These are phyloP conservation scores for Colletotrichum sp. DNA, from an alignment of 2,329 filamentous ascomycete species.

Conservation along the genomic window DNA sequence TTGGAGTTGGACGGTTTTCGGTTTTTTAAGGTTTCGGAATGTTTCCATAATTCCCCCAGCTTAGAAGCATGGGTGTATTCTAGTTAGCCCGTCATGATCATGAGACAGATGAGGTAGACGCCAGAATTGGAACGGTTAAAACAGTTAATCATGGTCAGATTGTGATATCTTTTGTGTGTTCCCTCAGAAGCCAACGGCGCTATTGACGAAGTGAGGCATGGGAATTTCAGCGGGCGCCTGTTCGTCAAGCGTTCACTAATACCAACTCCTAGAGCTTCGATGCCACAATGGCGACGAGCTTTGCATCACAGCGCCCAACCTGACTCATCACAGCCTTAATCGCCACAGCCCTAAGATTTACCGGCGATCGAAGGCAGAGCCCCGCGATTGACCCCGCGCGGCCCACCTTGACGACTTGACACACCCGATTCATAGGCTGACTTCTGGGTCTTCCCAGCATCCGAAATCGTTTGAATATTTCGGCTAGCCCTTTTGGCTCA, in stretches of 20 bases:
- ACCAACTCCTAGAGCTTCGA: neutral
- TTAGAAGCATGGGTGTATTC: slow-evolving; percentile 39
- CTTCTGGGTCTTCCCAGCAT: no score
- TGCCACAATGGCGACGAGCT: neutral
- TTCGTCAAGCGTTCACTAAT: neutral
- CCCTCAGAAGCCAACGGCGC: no score
- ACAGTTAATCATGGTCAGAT: neutral
- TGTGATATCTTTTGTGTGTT: neutral
- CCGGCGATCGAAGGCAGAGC: neutral
- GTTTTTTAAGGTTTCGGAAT: slow-evolving; percentile 29
- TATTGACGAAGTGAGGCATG: no score
- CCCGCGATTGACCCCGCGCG: neutral
- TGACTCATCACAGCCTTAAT: neutral
- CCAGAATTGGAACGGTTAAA: slow-evolving; percentile 28
- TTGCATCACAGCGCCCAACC: neutral
- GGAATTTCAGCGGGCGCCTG: no score
- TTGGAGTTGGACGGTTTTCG: slow-evolving; percentile 46
- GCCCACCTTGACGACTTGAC: neutral
- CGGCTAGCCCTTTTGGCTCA: slow-evolving; percentile 15
- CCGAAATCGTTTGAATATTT: no score
- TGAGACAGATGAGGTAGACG: slow-evolving; percentile 45
- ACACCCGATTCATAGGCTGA: neutral
- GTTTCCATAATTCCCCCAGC: slow-evolving; percentile 37
- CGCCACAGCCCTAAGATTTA: neutral
- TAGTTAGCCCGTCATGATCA: slow-evolving; percentile 46